A percentile compares a stretch with the other conserved stretches of the same genome.
These are phyloP conservation scores for Sarocladium oryzae DNA, from an alignment of 2,329 filamentous ascomycete species.

Conservation along the genomic window DNA sequence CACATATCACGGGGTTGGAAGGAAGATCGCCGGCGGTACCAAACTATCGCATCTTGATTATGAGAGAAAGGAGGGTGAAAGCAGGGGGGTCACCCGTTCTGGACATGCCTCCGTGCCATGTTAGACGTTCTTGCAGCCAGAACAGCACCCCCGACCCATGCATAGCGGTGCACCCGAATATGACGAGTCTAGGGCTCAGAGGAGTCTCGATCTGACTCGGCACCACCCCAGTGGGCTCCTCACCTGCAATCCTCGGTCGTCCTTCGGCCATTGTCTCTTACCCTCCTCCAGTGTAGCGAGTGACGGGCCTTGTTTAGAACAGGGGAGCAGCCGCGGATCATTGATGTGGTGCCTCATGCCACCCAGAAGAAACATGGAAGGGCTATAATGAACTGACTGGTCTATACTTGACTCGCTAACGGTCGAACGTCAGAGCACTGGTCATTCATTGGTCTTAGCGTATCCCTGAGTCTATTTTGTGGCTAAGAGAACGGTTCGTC, in stretches of 20 bases:
- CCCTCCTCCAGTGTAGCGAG: background rate
- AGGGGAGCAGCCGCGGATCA: conserved; percentile 1
- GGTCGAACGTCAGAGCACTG: background rate
- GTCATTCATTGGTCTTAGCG: background rate
- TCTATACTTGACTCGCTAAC: background rate
- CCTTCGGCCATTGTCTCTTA: background rate
- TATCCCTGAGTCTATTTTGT: background rate
- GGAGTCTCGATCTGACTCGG: conserved; percentile 1
- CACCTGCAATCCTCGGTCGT: background rate
- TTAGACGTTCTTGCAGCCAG: conserved; percentile 2
- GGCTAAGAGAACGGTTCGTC: background rate
- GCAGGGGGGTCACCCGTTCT: conserved; percentile 5
- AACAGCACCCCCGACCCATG: conserved; percentile 1
- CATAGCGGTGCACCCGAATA: background rate
- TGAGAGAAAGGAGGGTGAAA: background rate
- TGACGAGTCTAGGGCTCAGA: conserved; percentile 3
- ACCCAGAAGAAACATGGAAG: background rate
- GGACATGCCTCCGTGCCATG: conserved; percentile 1
- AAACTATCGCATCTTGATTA: background rate
- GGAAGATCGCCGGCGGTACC: conserved; percentile 8
- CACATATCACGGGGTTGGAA: background rate
- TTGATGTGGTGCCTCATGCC: background rate
- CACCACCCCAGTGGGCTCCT: background rate
- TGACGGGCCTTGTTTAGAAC: background rate
- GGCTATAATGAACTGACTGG: background rate